Percentiles rank a stretch among this genome's conserved stretches.
Evolutionary conservation across 139 green algal genomes (phyloP).

Genomic region (Auxenochlorella protothecoides): DNA sequence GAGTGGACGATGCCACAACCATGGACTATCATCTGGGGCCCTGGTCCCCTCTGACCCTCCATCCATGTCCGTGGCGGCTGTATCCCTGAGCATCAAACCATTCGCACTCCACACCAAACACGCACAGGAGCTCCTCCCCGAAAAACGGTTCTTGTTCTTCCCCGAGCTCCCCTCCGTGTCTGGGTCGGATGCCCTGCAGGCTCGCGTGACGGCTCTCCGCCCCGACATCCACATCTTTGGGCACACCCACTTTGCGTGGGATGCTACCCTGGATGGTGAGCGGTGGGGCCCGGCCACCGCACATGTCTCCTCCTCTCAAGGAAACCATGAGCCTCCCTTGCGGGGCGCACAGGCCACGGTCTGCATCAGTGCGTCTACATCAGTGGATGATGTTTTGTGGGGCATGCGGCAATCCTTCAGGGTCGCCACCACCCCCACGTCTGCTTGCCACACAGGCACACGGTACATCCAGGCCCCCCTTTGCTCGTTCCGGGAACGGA

Average conservation of each 20-base stretch:
- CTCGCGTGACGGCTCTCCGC: slow-evolving; percentile 38
- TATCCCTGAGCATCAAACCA: not conserved
- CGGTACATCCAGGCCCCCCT: slow-evolving; percentile 67
- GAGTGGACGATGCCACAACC: too few species aligned
- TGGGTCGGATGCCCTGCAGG: slow-evolving; percentile 41
- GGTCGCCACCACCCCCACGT: not conserved
- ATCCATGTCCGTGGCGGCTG: not conserved
- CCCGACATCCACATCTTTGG: slow-evolving; percentile 64
- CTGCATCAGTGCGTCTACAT: not conserved
- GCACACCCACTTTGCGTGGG: slow-evolving; percentile 75
- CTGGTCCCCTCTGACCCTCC: not conserved
- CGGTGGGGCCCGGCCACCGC: too few species aligned
- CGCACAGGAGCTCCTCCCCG: slow-evolving; percentile 49
- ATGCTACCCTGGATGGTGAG: slow-evolving; percentile 34
- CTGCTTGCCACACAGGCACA: slow-evolving; percentile 14
- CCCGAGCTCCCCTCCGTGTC: slow-evolving; percentile 44
- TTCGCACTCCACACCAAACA: not conserved
- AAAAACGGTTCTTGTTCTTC: slow-evolving; percentile 75
- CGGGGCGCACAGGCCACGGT: not conserved
- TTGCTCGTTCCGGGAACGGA: slow-evolving; percentile 52
- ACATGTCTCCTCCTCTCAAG: too few species aligned
- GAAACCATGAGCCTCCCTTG: too few species aligned
- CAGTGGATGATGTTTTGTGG: not conserved
- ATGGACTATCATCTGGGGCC: too few species aligned
- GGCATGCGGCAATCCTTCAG: not conserved